A percentile compares a stretch with the other conserved stretches of the same genome.
These are phyloP conservation scores for Trichosporon sp. DNA, from an alignment of 1,284 basidiomycete species.

Conservation along the genomic window DNA sequence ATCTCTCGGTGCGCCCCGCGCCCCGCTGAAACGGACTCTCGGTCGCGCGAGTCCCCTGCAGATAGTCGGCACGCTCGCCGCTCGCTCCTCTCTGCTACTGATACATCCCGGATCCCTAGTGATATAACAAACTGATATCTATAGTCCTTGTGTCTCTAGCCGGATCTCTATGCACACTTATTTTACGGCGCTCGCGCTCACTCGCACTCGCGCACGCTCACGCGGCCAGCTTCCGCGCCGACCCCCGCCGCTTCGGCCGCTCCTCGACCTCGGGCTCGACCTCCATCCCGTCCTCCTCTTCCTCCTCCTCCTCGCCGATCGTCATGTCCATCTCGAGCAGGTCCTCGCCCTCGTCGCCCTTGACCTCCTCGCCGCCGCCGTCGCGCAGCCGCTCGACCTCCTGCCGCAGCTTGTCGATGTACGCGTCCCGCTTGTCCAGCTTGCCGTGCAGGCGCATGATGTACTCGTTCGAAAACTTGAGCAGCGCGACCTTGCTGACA, in stretches of 20 bases:
- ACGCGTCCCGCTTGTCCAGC: conserved; percentile 75
- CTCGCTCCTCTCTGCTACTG: background rate
- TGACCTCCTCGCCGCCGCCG: conserved; percentile 22
- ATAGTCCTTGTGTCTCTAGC: background rate
- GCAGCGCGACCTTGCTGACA: conserved; percentile 89
- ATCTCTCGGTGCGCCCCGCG: background rate
- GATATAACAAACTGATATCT: background rate
- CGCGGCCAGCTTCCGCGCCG: background rate
- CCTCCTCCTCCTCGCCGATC: conserved; percentile 36
- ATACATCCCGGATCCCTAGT: background rate
- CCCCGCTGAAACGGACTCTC: background rate
- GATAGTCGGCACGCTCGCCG: background rate
- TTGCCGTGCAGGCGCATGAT: conserved; percentile 70
- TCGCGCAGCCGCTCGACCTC: conserved; percentile 64
- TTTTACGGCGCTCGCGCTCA: background rate
- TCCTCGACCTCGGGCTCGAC: conserved; percentile 11
- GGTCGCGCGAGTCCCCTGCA: background rate
- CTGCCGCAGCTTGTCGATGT: conserved; percentile 64
- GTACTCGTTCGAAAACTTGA: conserved; percentile 85
- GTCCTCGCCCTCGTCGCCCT: conserved; percentile 37
- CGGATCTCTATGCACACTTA: background rate
- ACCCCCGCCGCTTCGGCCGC: background rate
- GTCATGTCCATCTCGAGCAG: conserved; percentile 40
- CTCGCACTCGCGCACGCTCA: no score
- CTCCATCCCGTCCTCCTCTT: conserved; percentile 46